phyloP scores from a whole-genome alignment of 805 yeast genomes.

The Schwanniomyces yamadae region DNA sequence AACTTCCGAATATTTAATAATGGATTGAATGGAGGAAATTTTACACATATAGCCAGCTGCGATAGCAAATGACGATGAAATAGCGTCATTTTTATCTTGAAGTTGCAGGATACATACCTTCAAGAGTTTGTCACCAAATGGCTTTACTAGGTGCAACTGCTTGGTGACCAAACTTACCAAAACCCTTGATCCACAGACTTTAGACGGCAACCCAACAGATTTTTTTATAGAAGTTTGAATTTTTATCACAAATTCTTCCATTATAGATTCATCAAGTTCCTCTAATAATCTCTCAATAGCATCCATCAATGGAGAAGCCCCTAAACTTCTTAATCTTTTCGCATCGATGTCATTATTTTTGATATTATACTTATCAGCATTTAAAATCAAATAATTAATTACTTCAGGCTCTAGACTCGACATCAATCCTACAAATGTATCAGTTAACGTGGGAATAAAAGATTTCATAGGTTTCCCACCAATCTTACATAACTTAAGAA shows the following conservation, averaged over 20 bases:
- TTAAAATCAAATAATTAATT: slow-evolving; percentile 77
- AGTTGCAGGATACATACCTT: slow-evolving; percentile 58
- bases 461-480: slow-evolving; percentile 61
- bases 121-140: slow-evolving; percentile 64
- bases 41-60: slow-evolving; percentile 79
- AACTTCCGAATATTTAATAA: slow-evolving; percentile 52
- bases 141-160: slow-evolving; percentile 43
- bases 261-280: slow-evolving; percentile 47
- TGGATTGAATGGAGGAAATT: slow-evolving; percentile 51
- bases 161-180: slow-evolving; percentile 62
- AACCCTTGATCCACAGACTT: slow-evolving; percentile 78
- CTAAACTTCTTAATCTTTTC: slow-evolving; percentile 67
- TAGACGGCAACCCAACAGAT: slow-evolving; percentile 88
- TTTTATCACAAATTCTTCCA: slow-evolving; percentile 48
- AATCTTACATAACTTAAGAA: slow-evolving; percentile 67
- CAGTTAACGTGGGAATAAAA: slow-evolving; percentile 66
- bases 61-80: slow-evolving; percentile 72
- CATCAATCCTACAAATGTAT: slow-evolving; percentile 68
- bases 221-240: slow-evolving; percentile 58
- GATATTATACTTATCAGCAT: slow-evolving; percentile 84
- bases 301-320: slow-evolving; percentile 85
- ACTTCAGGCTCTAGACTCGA: slow-evolving; percentile 91
- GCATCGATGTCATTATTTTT: slow-evolving; percentile 73
- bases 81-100: slow-evolving; percentile 68
- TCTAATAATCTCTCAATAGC: slow-evolving; percentile 73